Base-by-base conservation (phyloP, 1,139 yeast genomes). In the Yamadazyma atmosphaerica region DNA sequence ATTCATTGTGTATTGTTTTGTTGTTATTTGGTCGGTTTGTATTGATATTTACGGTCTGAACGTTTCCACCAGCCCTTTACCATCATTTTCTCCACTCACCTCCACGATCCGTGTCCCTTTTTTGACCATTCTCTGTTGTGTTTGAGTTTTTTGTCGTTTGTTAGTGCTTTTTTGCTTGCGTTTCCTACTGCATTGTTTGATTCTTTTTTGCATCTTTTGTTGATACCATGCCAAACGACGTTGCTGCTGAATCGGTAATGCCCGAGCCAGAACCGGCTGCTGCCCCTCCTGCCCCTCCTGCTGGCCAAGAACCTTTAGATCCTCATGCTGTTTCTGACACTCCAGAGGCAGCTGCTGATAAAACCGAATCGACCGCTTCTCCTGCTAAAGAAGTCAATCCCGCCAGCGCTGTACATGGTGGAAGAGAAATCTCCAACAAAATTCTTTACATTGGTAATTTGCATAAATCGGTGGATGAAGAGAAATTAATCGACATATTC, bases 361-460 rank as follows among this genome's bases (percentile, higher is more conserved):
- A n/a, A n/a, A n/a, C n/a, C n/a, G n/a, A n/a, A n/a, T n/a, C n/a
- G n/a, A n/a, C n/a, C n/a, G n/a, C n/a, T n/a, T n/a, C 22, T 19
- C 4, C 12, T 15, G 8, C 31, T 6, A 28, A 28, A 16, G 31
- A 28, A 16, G 7, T 28, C 8, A 15, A 36, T 10, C 83, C 86
- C 2, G 94, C 92, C 14, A 72, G 79, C 49, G 94, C 94, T 17
- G 64, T 77, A 15, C 81, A 80, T 41, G 95, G 95, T 37, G 95
- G 95, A 29, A 77, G 95, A 50, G 92, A 85, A 55, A 73, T 84
- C 4, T 83, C 89, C 32, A 77, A 77, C 44, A 81, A 75, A 40
- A 84, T 86, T 41, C 63, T 88, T 34, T 85, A 88, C 55, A 90
- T 88, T 34, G 92, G 95, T 36, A 83, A 83, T 31, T 65, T 88